Evolutionary conservation across 345 rosid genomes (phyloP).

Genomic region (Bretschneidera sinensis): DNA sequence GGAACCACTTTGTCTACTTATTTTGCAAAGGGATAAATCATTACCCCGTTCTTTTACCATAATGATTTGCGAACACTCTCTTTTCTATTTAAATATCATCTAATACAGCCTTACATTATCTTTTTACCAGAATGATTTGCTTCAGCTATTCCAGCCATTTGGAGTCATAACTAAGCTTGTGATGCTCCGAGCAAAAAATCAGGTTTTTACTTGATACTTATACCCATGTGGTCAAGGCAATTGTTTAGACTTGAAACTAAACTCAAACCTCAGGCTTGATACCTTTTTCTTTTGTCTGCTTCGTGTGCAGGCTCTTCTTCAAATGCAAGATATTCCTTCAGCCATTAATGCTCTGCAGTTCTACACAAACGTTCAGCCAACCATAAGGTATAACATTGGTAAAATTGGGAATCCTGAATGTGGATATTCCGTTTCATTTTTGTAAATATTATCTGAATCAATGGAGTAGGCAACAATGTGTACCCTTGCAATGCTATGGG

Average conservation of each 20-base stretch:
- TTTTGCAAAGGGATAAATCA: too few species aligned
- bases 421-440: neutral
- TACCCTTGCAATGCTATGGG: neutral
- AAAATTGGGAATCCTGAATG: neutral
- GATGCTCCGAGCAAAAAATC: slow-evolving; percentile 98
- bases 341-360: slow-evolving; percentile 81
- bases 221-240: neutral
- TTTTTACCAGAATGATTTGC: slow-evolving; percentile 78
- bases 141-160: slow-evolving; percentile 96
- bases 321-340: slow-evolving; percentile 93
- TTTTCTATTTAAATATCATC: neutral
- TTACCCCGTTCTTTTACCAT: too few species aligned
- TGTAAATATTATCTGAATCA: neutral
- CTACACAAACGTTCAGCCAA: slow-evolving; percentile 79
- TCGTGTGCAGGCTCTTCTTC: slow-evolving; percentile 78
- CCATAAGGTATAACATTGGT: slow-evolving; percentile 53
- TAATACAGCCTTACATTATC: slow-evolving; percentile 5
- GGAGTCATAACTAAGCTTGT: slow-evolving; percentile 97
- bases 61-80: too few species aligned
- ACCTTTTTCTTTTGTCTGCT: slow-evolving; percentile 10
- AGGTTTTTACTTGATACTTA: slow-evolving; percentile 52
- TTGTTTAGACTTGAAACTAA: slow-evolving; percentile 8
- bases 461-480: neutral
- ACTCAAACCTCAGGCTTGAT: too few species aligned
- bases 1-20: too few species aligned